These are phyloP conservation scores for Podila minutissima DNA, from an alignment of 192 early-diverging fungal genomes.

Conservation along the genomic window DNA sequence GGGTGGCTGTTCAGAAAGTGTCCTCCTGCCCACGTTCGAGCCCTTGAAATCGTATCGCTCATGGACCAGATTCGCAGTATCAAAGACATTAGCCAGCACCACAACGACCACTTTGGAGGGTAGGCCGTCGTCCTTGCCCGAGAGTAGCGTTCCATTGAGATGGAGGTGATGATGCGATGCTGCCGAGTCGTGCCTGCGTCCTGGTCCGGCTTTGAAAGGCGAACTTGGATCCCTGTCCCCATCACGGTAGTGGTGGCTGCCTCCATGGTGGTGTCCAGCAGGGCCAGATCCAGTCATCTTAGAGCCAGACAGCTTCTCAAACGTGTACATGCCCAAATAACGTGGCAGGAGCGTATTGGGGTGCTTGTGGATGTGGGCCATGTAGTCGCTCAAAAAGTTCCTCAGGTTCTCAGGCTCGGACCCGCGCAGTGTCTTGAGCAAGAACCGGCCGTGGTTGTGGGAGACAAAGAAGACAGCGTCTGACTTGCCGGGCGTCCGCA, in stretches of 20 bases:
- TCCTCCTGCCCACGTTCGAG: constrained; percentile 38
- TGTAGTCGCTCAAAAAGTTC: constrained; percentile 37
- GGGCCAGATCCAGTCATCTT: constrained; percentile 3
- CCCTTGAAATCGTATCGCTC: constrained; percentile 51
- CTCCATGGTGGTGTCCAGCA: not conserved
- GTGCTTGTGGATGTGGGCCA: constrained; percentile 37
- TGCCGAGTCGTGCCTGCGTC: not conserved
- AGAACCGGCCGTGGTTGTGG: constrained; percentile 44
- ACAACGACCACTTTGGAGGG: constrained; percentile 44
- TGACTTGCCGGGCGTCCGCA: constrained; percentile 42
- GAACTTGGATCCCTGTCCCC: not conserved
- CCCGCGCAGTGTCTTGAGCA: constrained; percentile 43
- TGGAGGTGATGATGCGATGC: constrained; percentile 21
- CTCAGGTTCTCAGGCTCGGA: constrained; percentile 34
- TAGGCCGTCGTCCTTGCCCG: constrained; percentile 23
- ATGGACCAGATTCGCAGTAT: constrained; percentile 36
- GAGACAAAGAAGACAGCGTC: constrained; percentile 47
- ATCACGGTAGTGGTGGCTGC: not conserved
- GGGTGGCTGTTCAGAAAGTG: constrained; percentile 7
- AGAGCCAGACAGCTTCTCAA: constrained; percentile 22
- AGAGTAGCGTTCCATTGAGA: constrained; percentile 37
- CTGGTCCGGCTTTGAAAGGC: not conserved
- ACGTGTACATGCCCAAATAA: constrained; percentile 50
- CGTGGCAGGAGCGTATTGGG: constrained; percentile 43
- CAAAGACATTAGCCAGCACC: constrained; percentile 45